Percentiles rank a stretch among this genome's conserved stretches.
Evolutionary conservation across 169 alveolate species (phyloP).

Genomic region (Theileria annulata): DNA sequence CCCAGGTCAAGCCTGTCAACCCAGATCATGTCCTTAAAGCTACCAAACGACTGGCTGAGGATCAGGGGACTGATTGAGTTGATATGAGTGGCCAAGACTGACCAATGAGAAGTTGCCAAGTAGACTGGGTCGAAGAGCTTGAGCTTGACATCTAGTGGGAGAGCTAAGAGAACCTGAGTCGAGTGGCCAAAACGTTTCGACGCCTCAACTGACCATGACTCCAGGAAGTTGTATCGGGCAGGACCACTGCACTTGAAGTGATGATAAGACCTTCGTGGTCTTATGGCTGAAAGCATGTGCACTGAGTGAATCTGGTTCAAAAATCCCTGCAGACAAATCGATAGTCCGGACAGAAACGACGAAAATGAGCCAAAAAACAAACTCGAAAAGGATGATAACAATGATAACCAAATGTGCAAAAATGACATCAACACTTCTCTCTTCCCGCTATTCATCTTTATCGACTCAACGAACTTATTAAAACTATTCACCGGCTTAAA

Average conservation of each 20-base stretch:
- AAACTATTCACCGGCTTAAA: constrained; percentile 57
- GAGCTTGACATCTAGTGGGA: constrained; percentile 68
- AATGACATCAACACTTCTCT: constrained; percentile 51
- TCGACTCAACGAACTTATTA: constrained; percentile 52
- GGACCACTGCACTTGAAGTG: constrained; percentile 68
- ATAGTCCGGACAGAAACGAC: constrained; percentile 65
- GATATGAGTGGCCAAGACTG: constrained; percentile 42
- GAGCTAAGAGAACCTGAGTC: constrained; percentile 67
- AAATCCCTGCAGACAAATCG: constrained; percentile 70
- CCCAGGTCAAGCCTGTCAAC: constrained; percentile 54
- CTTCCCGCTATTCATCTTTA: constrained; percentile 26
- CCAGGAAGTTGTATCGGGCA: constrained; percentile 72
- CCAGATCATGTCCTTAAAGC: constrained; percentile 37
- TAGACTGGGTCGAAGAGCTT: constrained; percentile 57
- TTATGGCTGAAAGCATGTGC: constrained; percentile 71
- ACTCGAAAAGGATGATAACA: constrained; percentile 52
- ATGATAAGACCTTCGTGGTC: constrained; percentile 69
- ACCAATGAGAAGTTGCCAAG: constrained; percentile 60
- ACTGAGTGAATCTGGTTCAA: constrained; percentile 77
- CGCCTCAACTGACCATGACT: constrained; percentile 73
- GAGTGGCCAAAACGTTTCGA: constrained; percentile 52
- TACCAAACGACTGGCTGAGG: constrained; percentile 40
- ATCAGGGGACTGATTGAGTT: constrained; percentile 40
- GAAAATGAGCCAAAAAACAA: constrained; percentile 50
- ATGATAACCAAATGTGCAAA: constrained; percentile 66